Evolutionary conservation across 257 asterid genomes (phyloP).

Genomic region (Craterostigma plantagineum): DNA sequence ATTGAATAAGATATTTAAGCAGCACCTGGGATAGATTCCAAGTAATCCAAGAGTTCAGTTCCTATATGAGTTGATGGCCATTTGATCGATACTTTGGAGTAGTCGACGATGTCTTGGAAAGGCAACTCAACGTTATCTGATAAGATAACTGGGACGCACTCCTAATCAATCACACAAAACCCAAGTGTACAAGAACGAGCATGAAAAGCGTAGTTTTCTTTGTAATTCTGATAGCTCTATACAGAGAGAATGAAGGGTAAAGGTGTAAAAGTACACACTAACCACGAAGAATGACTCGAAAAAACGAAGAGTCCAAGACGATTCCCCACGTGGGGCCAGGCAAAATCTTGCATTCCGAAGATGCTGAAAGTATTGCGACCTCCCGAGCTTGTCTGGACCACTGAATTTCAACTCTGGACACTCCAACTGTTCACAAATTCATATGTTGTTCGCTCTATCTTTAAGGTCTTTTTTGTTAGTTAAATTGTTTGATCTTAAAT

Average conservation of each 20-base stretch:
- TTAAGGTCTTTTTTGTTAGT: too few species aligned
- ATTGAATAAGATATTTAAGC: not conserved
- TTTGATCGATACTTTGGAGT: conserved; percentile 63
- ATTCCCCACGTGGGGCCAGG: conserved; percentile 94
- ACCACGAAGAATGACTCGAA: conserved; percentile 98
- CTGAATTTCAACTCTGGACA: conserved; percentile 94
- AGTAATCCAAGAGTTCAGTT: conserved; percentile 52
- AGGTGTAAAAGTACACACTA: conserved; percentile 8
- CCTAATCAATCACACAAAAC: conserved; percentile 27
- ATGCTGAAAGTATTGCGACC: conserved; percentile 66
- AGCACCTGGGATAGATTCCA: conserved; percentile 76
- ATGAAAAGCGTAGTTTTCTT: not conserved
- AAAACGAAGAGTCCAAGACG: conserved; percentile 98
- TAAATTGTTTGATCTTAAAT: too few species aligned
- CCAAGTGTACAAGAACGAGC: conserved; percentile 3
- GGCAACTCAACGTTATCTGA: conserved; percentile 88
- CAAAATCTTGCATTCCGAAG: conserved; percentile 89
- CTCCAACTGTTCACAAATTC: conserved; percentile 84
- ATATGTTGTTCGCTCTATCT: conserved; percentile 19
- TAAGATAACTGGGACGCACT: conserved; percentile 79
- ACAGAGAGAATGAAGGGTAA: not conserved
- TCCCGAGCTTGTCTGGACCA: conserved; percentile 77
- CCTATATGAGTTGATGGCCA: conserved; percentile 81
- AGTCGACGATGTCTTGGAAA: conserved; percentile 61
- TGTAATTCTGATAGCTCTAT: not conserved